These are phyloP conservation scores for Hypomontagnella submonticulosa DNA, from an alignment of 495 filamentous ascomycete genomes.

Conservation along the genomic window DNA sequence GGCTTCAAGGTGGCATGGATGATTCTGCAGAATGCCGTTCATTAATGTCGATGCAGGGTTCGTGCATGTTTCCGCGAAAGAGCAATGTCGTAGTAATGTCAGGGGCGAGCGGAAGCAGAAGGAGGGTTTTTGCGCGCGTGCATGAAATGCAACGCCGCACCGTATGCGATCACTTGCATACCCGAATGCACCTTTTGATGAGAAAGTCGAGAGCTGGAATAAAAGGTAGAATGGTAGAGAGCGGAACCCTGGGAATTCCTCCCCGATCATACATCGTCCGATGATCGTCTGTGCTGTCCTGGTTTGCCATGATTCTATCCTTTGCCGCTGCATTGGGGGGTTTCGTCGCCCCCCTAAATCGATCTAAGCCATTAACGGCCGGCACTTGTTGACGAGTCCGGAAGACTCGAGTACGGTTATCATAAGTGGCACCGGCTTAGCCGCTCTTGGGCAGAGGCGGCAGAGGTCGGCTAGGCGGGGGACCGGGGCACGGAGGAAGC, in stretches of 20 bases:
- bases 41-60: constrained; percentile 40
- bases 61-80: constrained; percentile 32
- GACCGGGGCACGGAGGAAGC: constrained; percentile 86
- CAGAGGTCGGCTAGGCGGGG: constrained; percentile 83
- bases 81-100: constrained; percentile 21
- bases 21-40: constrained; percentile 36
- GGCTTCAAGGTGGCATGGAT: constrained; percentile 38
- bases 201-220: constrained; percentile 41
- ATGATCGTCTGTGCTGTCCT: constrained; percentile 28
- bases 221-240: constrained; percentile 38
- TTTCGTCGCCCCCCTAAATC: constrained; percentile 14
- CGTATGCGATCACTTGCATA: constrained; percentile 41
- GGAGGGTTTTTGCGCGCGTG: constrained; percentile 24
- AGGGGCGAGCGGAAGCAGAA: constrained; percentile 34
- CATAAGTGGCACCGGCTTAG: constrained; percentile 37
- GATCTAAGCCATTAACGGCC: constrained; percentile 18
- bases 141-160: constrained; percentile 40
- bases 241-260: constrained; percentile 34
- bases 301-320: constrained; percentile 33
- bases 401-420: constrained; percentile 26
- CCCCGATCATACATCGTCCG: constrained; percentile 31
- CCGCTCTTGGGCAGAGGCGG: constrained; percentile 82
- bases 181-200: constrained; percentile 40
- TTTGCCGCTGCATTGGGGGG: constrained; percentile 22
- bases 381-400: constrained; percentile 27